phyloP scores from a whole-genome alignment of 352 stramenopile species.

The Globisporangium canariense region DNA sequence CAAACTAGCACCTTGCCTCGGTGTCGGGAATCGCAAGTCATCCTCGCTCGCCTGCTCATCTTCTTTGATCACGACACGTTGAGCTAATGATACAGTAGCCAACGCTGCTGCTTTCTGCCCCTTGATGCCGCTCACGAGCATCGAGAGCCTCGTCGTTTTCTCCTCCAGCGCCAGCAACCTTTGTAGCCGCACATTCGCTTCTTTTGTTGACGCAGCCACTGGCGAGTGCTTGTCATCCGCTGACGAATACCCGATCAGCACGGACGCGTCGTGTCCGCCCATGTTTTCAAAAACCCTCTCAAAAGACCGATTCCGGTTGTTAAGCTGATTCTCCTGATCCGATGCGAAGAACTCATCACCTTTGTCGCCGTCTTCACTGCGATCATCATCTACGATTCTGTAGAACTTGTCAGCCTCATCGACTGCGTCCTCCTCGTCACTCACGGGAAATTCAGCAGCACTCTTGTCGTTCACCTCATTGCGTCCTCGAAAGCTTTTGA shows the following conservation, averaged over 20 bases:
- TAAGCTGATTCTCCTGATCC: conserved; percentile 15
- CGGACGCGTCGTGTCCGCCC: conserved; percentile 7
- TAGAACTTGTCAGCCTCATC: background rate
- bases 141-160: conserved; percentile 10
- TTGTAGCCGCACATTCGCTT: background rate
- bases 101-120: background rate
- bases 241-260: conserved; percentile 1
- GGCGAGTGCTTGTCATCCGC: background rate
- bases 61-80: background rate
- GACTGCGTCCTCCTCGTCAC: background rate
- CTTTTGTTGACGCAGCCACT: background rate
- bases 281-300: background rate
- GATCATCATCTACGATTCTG: background rate
- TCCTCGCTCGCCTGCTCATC: background rate
- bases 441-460: background rate
- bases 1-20: background rate
- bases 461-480: background rate
- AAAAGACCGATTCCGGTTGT: background rate
- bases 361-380: background rate
- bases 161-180: conserved; percentile 16
- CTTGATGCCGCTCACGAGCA: conserved; percentile 13
- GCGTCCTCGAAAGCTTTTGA: background rate
- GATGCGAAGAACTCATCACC: background rate
- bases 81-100: background rate
- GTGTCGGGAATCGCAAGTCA: background rate